Base-by-base conservation (phyloP, 202 grass and related monocot genomes). In the Carex arenaria region DNA sequence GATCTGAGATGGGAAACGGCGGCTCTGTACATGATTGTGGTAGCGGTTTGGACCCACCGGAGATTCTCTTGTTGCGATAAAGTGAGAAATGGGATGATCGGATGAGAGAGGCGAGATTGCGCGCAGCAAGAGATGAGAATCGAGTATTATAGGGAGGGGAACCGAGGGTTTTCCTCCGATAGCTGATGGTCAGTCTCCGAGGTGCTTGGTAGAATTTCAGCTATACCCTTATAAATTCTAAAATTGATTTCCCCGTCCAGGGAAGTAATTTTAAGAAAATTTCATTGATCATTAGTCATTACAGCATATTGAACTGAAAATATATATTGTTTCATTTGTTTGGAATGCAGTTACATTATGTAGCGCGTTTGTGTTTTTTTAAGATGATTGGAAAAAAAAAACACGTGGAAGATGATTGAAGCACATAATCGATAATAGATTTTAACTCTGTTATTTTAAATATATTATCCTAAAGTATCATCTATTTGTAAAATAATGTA, bases 11-110 rank as follows among this genome's bases (percentile, higher is more conserved):
- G 85, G 40, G 84, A 93, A 10, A 78, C 66, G 67, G 89, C 84
- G 22, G 51, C 80, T 38, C 89, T 84, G 86, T 93, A 89, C 95
- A 98, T 98, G 88, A 61, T 66, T 84, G 53, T 30, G 18, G 43
- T 54, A 56, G 67, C 65, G 56, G 69, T 84, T 83, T 61, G 23
- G 54, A 71, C 40, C 40, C 18, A 60, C 47, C 85, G 72, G 80
- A 67, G 60, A 69, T 76, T 72, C 14, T 14, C 79, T 55, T 38
- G 82, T 86, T 69, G 82, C 75, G 89, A 70, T 82, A 82, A 76
- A 57, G 80, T 53, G 54, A 69, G 40, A 61, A 22, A 62, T 45
- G 83, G 63, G 84, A 82, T 72, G 64, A 78, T 84, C 2, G 72
- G 67, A 56, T 78, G 67, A 62, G 86, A 47, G 57, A 78, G 61